These are phyloP conservation scores for Candida sonorensis DNA, from an alignment of 805 yeast genomes.

Conservation along the genomic window DNA sequence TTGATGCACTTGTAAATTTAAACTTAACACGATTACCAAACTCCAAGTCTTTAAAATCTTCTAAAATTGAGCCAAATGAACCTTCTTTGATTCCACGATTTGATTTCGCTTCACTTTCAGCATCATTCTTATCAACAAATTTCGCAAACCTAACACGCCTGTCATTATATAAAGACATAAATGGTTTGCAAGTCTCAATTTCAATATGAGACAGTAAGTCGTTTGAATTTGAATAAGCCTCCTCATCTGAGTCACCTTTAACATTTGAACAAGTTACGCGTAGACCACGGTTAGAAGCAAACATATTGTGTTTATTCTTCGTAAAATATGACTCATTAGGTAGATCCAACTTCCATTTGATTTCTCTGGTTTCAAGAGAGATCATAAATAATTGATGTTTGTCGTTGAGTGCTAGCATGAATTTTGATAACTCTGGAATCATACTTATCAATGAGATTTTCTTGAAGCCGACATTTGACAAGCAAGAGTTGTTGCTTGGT, in stretches of 20 bases:
- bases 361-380: constrained; percentile 11
- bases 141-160: constrained; percentile 19
- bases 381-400: constrained; percentile 17
- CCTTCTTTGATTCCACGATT: constrained; percentile 5
- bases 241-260: constrained; percentile 12
- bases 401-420: constrained; percentile 19
- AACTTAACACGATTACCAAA: constrained; percentile 20
- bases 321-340: no score
- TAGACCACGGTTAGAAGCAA: no score
- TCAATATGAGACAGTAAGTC: constrained; percentile 45
- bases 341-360: constrained; percentile 14
- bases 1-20: no score
- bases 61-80: constrained; percentile 10
- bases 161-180: constrained; percentile 19
- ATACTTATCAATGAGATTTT: constrained; percentile 8
- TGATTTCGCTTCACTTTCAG: background rate
- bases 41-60: constrained; percentile 8
- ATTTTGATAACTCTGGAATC: constrained; percentile 4
- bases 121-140: constrained; percentile 1
- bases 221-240: constrained; percentile 6
- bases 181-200: constrained; percentile 44
- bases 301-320: no score
- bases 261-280: no score
- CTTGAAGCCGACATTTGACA: constrained; percentile 28
- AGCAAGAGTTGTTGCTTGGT: constrained; percentile 39